A percentile compares a stretch with the other conserved stretches of the same genome.
These are phyloP conservation scores for Yamadazyma takamatsuzukensis DNA, from an alignment of 805 yeast genomes.

Conservation along the genomic window DNA sequence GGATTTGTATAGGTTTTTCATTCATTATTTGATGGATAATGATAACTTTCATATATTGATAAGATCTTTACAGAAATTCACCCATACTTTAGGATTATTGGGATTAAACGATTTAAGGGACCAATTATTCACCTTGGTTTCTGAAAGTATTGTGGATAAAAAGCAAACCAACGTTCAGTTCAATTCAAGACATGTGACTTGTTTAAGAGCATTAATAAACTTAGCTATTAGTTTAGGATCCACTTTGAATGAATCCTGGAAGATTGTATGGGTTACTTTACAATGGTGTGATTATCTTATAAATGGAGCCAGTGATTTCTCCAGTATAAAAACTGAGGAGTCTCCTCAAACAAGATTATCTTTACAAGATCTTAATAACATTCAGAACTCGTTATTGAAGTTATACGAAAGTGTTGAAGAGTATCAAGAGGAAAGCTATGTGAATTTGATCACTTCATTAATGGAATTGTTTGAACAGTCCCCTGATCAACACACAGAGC, in stretches of 20 bases:
- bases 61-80: slow-evolving; percentile 71
- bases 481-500: slow-evolving; percentile 6
- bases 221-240: slow-evolving; percentile 82
- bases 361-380: slow-evolving; percentile 42
- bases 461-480: slow-evolving; percentile 34
- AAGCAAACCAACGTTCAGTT: slow-evolving; percentile 22
- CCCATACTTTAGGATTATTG: slow-evolving; percentile 81
- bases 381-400: slow-evolving; percentile 57
- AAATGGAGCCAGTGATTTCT: slow-evolving; percentile 48
- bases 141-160: slow-evolving; percentile 19
- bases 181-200: slow-evolving; percentile 65
- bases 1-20: slow-evolving; percentile 32
- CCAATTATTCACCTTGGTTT: slow-evolving; percentile 30
- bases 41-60: slow-evolving; percentile 66
- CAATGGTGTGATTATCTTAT: slow-evolving; percentile 76
- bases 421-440: slow-evolving; percentile 51
- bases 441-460: slow-evolving; percentile 45
- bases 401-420: slow-evolving; percentile 57
- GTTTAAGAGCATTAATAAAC: slow-evolving; percentile 75
- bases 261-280: slow-evolving; percentile 50
- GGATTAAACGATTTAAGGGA: slow-evolving; percentile 56
- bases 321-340: slow-evolving; percentile 20
- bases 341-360: slow-evolving; percentile 4
- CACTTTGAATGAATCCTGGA: slow-evolving; percentile 66
- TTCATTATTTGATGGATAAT: slow-evolving; percentile 66